Conservation (phyloP, 2,329 filamentous ascomycete species). For the Cladosporium velox region DNA sequence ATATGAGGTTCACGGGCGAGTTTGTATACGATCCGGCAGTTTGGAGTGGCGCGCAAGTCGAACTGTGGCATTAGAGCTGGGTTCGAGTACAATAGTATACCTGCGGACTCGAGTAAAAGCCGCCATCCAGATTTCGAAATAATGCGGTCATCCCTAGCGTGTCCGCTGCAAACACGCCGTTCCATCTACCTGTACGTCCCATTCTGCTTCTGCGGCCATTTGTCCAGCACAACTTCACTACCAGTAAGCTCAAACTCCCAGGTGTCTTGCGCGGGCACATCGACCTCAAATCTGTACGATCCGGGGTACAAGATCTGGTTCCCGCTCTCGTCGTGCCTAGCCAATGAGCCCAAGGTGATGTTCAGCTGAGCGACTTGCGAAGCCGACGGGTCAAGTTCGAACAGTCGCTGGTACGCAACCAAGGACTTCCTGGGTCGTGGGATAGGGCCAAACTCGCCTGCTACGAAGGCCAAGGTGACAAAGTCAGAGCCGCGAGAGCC, state of each 20-base stretch:
- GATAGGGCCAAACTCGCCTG: conserved; percentile 7
- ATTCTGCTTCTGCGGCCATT: conserved; percentile 17
- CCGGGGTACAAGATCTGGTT: conserved; percentile 17
- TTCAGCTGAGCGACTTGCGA: conserved; percentile 14
- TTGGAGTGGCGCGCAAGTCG: too few relatives aligned
- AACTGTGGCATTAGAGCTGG: too few relatives aligned
- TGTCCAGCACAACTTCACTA: conserved; percentile 10
- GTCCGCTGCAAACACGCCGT: too few relatives aligned
- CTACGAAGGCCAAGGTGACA: conserved; percentile 4
- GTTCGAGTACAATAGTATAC: too few relatives aligned
- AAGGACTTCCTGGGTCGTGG: conserved; percentile 9
- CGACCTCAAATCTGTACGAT: conserved; percentile 10
- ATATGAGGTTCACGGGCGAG: too few relatives aligned
- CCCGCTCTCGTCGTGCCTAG: conserved; percentile 16
- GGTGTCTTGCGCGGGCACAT: conserved; percentile 11
- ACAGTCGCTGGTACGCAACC: conserved; percentile 6
- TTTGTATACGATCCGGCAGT: too few relatives aligned
- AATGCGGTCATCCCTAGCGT: too few relatives aligned
- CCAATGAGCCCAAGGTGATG: conserved; percentile 10
- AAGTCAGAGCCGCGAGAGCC: conserved; percentile 28
- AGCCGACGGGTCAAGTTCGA: background rate
- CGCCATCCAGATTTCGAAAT: too few relatives aligned
- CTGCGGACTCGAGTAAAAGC: too few relatives aligned
- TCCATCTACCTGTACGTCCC: conserved; percentile 3
- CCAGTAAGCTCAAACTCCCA: conserved; percentile 18